Evolutionary conservation across 148 eudicot genomes (phyloP), one percentile per base, ranked within the genome.

Genomic region (Persicaria tinctoria): DNA sequence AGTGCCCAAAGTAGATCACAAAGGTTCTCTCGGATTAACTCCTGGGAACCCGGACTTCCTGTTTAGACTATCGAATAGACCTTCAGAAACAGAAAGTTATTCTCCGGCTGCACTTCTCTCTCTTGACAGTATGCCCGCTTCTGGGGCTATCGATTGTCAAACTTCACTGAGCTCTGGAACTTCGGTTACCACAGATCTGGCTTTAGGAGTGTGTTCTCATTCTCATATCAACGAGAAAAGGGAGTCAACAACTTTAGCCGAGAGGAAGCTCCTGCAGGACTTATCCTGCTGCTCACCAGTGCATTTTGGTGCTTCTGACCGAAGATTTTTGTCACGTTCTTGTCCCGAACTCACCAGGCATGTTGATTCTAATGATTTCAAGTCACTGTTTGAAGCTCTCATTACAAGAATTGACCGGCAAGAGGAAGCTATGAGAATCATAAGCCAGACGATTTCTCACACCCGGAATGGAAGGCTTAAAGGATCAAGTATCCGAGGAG

Each of bases 121-220:
- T 69, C 76, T 77, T 72, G 66, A 59, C 54, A 79, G 75, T 63
- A 74, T 80, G 49, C 76, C 81, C 82, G 45, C 73, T 74, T 84
- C 85, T 48, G 80, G 79, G 78, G 78, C 57, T 32, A 82, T 74
- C 73, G 82, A 85, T 70, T 79, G 72, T 71, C 86, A 74, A 57
- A 51, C 80, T 18, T 85, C 89, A 68, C 86, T 89, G 72, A 73
- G 82, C 56, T 89, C 93, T 66, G 88, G 74, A 44, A 74, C 81
- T 68, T 86, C 96, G n/a, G 89, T 82, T 75, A 56, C 79, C 62
- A 85, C 87, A 38, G 91, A 89, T 83, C 79, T 86, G 51, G 87
- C 79, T 57, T 55, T 89, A 75, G 86, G 80, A 46, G 47, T 81
- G 18, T 46, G 76, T 69, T 66, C 81, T 63, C 68, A 46, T 57